Evolutionary conservation across 106 monocot genomes (phyloP).

Genomic region (Acorus calamus): DNA sequence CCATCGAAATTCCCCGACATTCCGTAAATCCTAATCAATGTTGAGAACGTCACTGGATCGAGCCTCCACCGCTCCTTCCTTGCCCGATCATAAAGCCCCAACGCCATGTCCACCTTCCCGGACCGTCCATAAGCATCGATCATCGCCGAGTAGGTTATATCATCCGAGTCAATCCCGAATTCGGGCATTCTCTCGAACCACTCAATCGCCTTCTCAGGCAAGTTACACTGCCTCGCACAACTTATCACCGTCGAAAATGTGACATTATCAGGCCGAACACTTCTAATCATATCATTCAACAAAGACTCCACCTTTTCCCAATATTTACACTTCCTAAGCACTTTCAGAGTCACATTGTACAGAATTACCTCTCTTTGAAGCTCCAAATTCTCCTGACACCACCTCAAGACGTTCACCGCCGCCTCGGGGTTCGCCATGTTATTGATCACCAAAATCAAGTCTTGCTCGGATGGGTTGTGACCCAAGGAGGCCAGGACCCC

Average conservation of each 20-base stretch:
- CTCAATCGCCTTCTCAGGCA: conserved; percentile 56
- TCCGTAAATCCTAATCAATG: conserved; percentile 45
- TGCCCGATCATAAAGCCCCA: conserved; percentile 58
- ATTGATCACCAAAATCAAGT: conserved; percentile 57
- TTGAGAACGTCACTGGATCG: conserved; percentile 58
- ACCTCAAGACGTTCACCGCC: conserved; percentile 38
- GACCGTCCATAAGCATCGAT: conserved; percentile 65
- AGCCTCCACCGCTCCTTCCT: conserved; percentile 41
- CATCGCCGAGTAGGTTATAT: conserved; percentile 67
- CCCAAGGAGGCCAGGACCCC: conserved; percentile 7
- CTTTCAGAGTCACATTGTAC: conserved; percentile 79
- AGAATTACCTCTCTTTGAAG: conserved; percentile 39
- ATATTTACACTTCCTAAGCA: conserved; percentile 29
- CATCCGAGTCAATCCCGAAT: conserved; percentile 43
- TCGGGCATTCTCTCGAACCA: conserved; percentile 83
- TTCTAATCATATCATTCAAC: conserved; percentile 38
- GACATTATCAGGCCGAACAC: conserved; percentile 53
- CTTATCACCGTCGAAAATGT: conserved; percentile 72
- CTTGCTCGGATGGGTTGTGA: conserved; percentile 37
- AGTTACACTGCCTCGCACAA: conserved; percentile 50
- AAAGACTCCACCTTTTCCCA: conserved; percentile 36
- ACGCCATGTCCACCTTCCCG: conserved; percentile 51
- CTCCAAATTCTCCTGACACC: conserved; percentile 41
- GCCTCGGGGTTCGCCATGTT: conserved; percentile 37
- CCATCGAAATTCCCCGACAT: conserved; percentile 75